Conservation (phyloP, 164 flowering plant species). For the Vitis riparia region DNA sequence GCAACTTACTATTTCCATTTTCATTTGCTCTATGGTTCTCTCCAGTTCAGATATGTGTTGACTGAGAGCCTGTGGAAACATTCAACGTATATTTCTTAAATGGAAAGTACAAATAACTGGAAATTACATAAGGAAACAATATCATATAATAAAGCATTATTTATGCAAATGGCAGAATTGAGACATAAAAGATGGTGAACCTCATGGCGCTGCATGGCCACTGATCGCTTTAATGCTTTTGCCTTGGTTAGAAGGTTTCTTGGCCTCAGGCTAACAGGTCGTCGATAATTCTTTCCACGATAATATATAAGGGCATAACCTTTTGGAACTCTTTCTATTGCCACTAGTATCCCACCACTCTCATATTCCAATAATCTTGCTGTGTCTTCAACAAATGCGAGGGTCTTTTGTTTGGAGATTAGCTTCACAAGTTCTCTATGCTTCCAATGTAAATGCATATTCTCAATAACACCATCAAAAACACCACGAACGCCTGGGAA, state of each 20-base stretch:
- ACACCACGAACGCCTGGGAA: conserved; percentile 91
- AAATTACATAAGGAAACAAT: background rate
- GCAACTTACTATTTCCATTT: conserved; percentile 61
- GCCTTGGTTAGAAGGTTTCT: conserved; percentile 93
- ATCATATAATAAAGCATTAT: background rate
- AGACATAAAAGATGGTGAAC: conserved; percentile 34
- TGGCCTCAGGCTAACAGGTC: conserved; percentile 86
- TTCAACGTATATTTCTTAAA: background rate
- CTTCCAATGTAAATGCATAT: conserved; percentile 99
- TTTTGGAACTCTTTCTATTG: conserved; percentile 91
- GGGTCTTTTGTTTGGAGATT: conserved; percentile 82
- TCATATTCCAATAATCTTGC: conserved; percentile 89
- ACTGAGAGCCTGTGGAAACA: conserved; percentile 77
- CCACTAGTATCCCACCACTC: conserved; percentile 92
- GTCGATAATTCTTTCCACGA: conserved; percentile 90
- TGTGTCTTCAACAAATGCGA: conserved; percentile 88
- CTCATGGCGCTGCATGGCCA: conserved; percentile 97
- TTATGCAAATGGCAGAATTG: background rate
- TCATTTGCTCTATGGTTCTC: conserved; percentile 66
- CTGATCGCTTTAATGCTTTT: conserved; percentile 89
- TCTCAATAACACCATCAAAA: conserved; percentile 96
- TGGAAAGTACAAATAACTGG: background rate
- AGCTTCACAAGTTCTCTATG: conserved; percentile 94
- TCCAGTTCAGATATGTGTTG: conserved; percentile 91
- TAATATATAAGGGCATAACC: conserved; percentile 89